These are phyloP conservation scores for Penicillium cinerascens DNA, from an alignment of 495 filamentous ascomycete species.

Conservation along the genomic window DNA sequence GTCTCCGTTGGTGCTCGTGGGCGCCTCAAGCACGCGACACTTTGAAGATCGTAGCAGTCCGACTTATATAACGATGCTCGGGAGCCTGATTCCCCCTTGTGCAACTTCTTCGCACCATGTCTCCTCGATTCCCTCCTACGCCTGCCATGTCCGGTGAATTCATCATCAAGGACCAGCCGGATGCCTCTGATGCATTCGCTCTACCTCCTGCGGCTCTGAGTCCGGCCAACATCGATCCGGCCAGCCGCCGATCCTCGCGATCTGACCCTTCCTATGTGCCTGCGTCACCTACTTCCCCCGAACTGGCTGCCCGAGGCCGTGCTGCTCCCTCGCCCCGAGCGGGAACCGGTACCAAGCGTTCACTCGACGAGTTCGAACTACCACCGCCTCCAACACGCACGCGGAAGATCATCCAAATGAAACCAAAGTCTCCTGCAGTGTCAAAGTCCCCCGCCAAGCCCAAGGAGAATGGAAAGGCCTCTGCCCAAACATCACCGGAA, in stretches of 20 bases:
- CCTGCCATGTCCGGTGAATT: constrained; percentile 84
- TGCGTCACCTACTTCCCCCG: constrained; percentile 55
- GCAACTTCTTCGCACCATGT: constrained; percentile 49
- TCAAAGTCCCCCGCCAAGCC: constrained; percentile 24
- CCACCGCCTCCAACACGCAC: constrained; percentile 90
- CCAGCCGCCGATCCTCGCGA: constrained; percentile 41
- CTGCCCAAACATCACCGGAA: constrained; percentile 21
- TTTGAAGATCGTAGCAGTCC: not conserved
- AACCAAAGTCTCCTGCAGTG: constrained; percentile 44
- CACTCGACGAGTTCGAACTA: constrained; percentile 62
- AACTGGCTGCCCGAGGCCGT: constrained; percentile 23
- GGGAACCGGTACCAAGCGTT: constrained; percentile 46
- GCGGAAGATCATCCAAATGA: constrained; percentile 98
- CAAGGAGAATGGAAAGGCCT: constrained; percentile 28
- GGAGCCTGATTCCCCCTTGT: not conserved
- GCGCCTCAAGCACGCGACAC: constrained; percentile 48
- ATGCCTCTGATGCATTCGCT: constrained; percentile 63
- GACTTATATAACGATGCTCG: not conserved
- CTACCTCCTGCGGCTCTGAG: constrained; percentile 79
- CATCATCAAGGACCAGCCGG: constrained; percentile 65
- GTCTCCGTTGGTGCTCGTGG: constrained; percentile 28
- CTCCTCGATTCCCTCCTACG: constrained; percentile 72
- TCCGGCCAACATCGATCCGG: constrained; percentile 33
- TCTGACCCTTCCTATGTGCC: constrained; percentile 51
- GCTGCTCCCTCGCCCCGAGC: constrained; percentile 57